Percentiles rank a stretch among this genome's conserved stretches.
phyloP scores from a whole-genome alignment of 1,284 basidiomycete genomes.

The Pholiota adiposa region DNA sequence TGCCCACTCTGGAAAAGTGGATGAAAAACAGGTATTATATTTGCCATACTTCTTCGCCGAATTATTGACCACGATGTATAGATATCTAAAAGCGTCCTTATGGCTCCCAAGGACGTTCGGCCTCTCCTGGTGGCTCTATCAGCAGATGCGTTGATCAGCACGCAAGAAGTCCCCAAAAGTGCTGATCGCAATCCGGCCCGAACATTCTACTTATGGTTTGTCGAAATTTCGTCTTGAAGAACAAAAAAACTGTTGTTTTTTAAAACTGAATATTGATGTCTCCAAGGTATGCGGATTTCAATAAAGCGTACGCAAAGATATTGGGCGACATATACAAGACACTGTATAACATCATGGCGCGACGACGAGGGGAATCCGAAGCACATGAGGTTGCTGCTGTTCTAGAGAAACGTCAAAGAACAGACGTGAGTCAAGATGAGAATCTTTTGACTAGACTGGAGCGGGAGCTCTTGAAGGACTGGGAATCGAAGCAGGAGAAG shows the following conservation, averaged over 20 bases:
- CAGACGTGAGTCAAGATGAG: conserved; percentile 78
- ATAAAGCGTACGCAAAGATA: conserved; percentile 79
- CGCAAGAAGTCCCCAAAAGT: conserved; percentile 89
- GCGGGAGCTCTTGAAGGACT: conserved; percentile 66
- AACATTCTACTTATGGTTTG: conserved; percentile 88
- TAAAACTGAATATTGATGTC: neutral
- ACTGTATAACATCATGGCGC: conserved; percentile 78
- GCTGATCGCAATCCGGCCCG: conserved; percentile 85
- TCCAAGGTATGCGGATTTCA: conserved; percentile 81
- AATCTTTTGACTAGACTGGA: conserved; percentile 72
- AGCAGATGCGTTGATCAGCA: conserved; percentile 81
- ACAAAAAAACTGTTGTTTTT: too few species aligned
- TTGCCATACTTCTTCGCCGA: neutral
- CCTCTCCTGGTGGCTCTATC: conserved; percentile 81
- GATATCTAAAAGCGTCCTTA: conserved; percentile 94
- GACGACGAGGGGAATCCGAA: conserved; percentile 74
- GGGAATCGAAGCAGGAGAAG: conserved; percentile 73
- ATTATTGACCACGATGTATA: conserved; percentile 34
- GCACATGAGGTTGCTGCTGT: conserved; percentile 68
- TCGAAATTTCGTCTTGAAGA: neutral
- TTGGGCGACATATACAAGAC: conserved; percentile 86
- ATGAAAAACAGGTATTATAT: conserved; percentile 83
- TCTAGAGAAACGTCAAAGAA: conserved; percentile 79
- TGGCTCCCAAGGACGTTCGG: conserved; percentile 87
- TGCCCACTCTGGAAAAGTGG: conserved; percentile 90